Evolutionary conservation across 441 rosid genomes (phyloP), one percentile per base, ranked within the genome.

Genomic region (Euphorbia schlechtendalii): DNA sequence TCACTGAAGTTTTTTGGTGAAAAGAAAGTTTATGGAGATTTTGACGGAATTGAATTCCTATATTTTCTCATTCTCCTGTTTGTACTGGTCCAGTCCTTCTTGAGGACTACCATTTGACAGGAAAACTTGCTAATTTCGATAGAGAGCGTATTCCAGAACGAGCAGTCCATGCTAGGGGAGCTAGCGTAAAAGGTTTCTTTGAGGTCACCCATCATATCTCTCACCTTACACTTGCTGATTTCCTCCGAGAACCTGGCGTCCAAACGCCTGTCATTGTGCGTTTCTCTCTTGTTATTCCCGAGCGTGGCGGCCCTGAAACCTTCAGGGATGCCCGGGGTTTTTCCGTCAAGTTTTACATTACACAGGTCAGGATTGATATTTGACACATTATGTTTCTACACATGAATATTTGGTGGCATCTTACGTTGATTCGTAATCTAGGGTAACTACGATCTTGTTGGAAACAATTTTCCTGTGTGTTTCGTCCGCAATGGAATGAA

Each of bases 101-200:
- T 0, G 99, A 94, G 90, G 99, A 94, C 78, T 94, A 94, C 62
- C 99, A 94, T 73, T 72, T 89, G 70, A 68, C 91, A 58, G 99
- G 91, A 75, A 94, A 94, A 75, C 72, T 94, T 41, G 97, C 99
- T 81, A 84, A 91, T 69, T 91, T 94, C 73, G 91, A 88, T 58
- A 80, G 99, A 72, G 97, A 94, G 73, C 69, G 99, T 56, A 94
- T 94, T 66, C 99, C 99, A 49, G 99, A 94, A 78, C 96, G 99
- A 71, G 99, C 90, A 22, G 99, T 94, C 78, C 97, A 94, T 72
- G 99, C 99, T n/a, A 81, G 99, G 78, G 96, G 99, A 59, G 96
- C 96, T 59, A 94, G 99, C 64, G 89, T 85, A 6, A 84, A 84
- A 75, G 89, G 86, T 30, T 84, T 84, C 75, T 84, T 84, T n/a